Conservation (phyloP, 2,329 filamentous ascomycete species). For the Epichloe coenophiala region DNA sequence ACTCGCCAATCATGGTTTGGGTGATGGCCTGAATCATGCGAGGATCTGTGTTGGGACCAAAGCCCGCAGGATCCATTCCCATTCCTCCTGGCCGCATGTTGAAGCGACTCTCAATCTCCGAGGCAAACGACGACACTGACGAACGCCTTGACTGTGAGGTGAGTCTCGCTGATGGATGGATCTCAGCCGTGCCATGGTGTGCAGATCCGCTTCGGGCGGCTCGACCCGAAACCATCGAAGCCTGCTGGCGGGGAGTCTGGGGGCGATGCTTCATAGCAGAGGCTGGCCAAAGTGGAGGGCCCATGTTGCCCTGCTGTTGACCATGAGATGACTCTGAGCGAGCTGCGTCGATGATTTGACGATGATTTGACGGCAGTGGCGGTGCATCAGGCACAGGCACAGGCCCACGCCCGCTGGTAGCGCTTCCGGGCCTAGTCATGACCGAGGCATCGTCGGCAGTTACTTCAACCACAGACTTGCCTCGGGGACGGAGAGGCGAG, state of each 20-base stretch:
- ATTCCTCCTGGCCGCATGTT: constrained; percentile 51
- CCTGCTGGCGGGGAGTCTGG: constrained; percentile 43
- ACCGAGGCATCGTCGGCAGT: constrained; percentile 24
- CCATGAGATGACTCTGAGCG: constrained; percentile 41
- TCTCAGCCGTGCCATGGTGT: constrained; percentile 32
- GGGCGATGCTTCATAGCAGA: constrained; percentile 51
- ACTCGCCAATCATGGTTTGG: constrained; percentile 98
- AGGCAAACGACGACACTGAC: constrained; percentile 89
- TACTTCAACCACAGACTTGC: constrained; percentile 25
- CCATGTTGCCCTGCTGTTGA: constrained; percentile 47
- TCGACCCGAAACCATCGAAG: constrained; percentile 32
- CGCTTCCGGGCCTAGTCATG: constrained; percentile 53
- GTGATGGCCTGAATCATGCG: constrained; percentile 99
- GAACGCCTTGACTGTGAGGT: constrained; percentile 39
- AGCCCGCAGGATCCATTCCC: constrained; percentile 39
- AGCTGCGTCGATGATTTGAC: constrained; percentile 70
- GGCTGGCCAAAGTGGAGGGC: constrained; percentile 70
- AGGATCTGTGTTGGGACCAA: constrained; percentile 69
- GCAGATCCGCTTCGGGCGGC: constrained; percentile 34
- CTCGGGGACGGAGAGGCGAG: constrained; percentile 26
- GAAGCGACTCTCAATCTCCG: constrained; percentile 84
- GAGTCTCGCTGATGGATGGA: constrained; percentile 34
- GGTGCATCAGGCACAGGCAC: constrained; percentile 35
- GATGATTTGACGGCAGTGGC: constrained; percentile 71
- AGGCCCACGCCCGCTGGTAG: constrained; percentile 46